phyloP scores from a whole-genome alignment of 208 protist genomes.

The Trypanosoma cruzi region DNA sequence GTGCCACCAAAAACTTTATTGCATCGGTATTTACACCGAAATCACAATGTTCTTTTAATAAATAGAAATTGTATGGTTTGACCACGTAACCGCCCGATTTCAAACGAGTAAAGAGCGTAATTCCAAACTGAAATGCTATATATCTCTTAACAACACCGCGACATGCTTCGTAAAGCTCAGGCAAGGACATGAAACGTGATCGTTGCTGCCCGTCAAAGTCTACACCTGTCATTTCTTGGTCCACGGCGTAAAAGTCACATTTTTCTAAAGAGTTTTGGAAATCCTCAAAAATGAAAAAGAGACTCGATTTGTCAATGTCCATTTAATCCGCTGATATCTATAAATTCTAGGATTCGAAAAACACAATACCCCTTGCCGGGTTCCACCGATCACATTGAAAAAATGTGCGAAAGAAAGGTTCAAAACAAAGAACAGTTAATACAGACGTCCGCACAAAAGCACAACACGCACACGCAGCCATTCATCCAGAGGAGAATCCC shows the following conservation, averaged over 20 bases:
- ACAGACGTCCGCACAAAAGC: too few species aligned
- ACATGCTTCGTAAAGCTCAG: slow-evolving; percentile 44
- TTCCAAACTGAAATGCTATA: slow-evolving; percentile 81
- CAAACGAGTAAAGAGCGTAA: slow-evolving; percentile 58
- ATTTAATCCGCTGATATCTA: neutral
- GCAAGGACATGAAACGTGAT: slow-evolving; percentile 28
- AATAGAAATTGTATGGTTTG: slow-evolving; percentile 79
- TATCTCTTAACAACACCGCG: slow-evolving; percentile 47
- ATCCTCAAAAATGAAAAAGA: slow-evolving; percentile 38
- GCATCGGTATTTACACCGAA: slow-evolving; percentile 35
- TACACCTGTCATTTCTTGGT: slow-evolving; percentile 88
- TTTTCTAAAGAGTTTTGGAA: slow-evolving; percentile 45
- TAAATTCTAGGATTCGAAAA: neutral
- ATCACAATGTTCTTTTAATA: slow-evolving; percentile 45
- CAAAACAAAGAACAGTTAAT: too few species aligned
- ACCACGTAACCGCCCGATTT: slow-evolving; percentile 49
- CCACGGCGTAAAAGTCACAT: slow-evolving; percentile 70
- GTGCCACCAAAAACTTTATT: slow-evolving; percentile 44
- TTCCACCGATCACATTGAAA: too few species aligned
- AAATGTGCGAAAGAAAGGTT: too few species aligned
- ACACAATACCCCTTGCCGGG: too few species aligned
- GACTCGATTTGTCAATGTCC: slow-evolving; percentile 43
- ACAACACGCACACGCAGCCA: too few species aligned
- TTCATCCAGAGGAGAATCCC: too few species aligned
- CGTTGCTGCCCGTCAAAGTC: slow-evolving; percentile 25